Percentiles rank a stretch among this genome's conserved stretches.
Conservation (phyloP, 73 alveolate species). For the Blepharisma japonicum region DNA sequence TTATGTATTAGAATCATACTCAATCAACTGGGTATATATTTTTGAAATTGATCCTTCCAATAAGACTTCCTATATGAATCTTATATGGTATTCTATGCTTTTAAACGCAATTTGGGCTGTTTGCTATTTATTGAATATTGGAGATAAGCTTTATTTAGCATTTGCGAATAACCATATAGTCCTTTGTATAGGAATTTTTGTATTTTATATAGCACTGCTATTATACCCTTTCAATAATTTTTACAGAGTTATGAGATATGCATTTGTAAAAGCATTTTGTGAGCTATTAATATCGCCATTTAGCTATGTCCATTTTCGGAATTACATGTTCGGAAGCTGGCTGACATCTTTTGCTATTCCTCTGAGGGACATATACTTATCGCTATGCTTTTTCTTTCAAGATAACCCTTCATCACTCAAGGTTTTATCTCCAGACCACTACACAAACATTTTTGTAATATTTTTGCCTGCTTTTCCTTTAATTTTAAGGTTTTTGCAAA, state of each 20-base stretch:
- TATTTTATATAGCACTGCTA: neutral
- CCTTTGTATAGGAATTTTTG: neutral
- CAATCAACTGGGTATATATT: constrained; percentile 11
- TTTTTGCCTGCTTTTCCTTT: constrained; percentile 22
- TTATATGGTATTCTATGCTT: neutral
- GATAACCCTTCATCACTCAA: neutral
- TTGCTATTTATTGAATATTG: neutral
- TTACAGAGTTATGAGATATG: neutral
- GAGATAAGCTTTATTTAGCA: neutral
- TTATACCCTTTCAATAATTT: neutral
- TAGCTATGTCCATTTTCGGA: neutral
- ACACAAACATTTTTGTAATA: neutral
- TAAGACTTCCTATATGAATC: neutral
- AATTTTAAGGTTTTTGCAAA: constrained; percentile 3
- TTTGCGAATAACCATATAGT: too few relatives aligned
- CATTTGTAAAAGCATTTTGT: neutral
- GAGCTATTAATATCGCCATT: constrained; percentile 19
- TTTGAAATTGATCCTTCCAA: constrained; percentile 10
- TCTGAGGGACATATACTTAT: neutral
- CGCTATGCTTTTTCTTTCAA: neutral
- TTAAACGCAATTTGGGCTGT: constrained; percentile 21
- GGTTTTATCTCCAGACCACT: neutral
- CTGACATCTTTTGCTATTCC: constrained; percentile 20
- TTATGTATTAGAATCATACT: neutral
- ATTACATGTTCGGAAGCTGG: constrained; percentile 25